Base-by-base conservation (phyloP, 1,139 yeast genomes). In the Candida labiduridarum region DNA sequence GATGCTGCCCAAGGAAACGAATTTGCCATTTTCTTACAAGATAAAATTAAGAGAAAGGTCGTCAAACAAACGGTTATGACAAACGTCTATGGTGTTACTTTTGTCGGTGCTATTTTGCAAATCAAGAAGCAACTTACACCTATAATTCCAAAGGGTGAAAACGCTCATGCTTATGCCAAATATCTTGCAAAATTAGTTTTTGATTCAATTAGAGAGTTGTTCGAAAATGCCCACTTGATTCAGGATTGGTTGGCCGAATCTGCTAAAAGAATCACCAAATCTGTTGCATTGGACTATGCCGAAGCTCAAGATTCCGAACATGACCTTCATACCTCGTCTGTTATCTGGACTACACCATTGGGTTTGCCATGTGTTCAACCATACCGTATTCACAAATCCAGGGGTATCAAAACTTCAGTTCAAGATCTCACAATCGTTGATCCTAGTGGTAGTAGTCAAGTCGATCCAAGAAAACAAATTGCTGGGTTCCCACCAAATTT, bases 21-120 rank as follows among this genome's bases (percentile, higher is more conserved):
- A 55, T 72, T 71, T 52, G 94, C 94, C 0, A 55, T 65, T 11
- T 68, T 74, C 49, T 71, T 85, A 27, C 74, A 79, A 53, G 89
- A 86, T 49, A 80, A 83, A 56, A 81, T 94, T 54, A 80, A 86
- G 22, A 81, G 99, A 61, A 92, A 92, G 66, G 87, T 94, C 45
- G 96, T 94, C 45, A 94, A 94, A 66, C 98, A 94, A 68, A 90
- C 99, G 0, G 99, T 94, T 30, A 94, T 94, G 99, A 94, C 99
- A 1, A 92, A 91, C 61, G 99, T 94, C 41, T 94, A 95, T 65
- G 99, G 99, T 59, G 99, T 94, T 11, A 94, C 99, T 0, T 90
- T 82, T 65, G 82, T 90, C 55, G 99, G 99, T 16, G 99, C 98
- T 0, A 82, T 90, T 27, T 86, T 85, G 4, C 99, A 94, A 71